Percentiles rank a stretch among this genome's conserved stretches.
Conservation (phyloP, 2,329 filamentous ascomycete species). For the Hymenotorrendiella dingleyae region DNA sequence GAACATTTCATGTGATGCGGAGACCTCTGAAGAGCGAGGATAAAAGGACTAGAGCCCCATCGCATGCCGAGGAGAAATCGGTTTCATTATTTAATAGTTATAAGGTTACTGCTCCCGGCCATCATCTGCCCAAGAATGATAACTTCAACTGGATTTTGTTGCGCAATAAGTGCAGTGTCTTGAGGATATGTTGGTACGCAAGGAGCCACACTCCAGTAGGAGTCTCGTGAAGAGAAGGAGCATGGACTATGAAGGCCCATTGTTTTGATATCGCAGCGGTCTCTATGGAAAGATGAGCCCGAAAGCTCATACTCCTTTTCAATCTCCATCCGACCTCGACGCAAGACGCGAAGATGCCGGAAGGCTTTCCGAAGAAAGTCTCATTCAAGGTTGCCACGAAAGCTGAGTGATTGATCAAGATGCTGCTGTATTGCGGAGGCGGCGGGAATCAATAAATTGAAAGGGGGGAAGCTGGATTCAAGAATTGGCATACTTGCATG, state of each 20-base stretch:
- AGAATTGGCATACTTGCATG: no score
- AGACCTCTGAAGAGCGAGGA: no score
- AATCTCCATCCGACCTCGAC: constrained; percentile 35
- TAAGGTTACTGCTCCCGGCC: no score
- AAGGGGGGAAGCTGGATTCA: not conserved
- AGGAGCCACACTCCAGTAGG: constrained; percentile 45
- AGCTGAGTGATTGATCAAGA: constrained; percentile 41
- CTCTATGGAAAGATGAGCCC: constrained; percentile 33
- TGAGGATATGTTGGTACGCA: constrained; percentile 45
- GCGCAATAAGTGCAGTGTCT: no score
- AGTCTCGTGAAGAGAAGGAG: constrained; percentile 39
- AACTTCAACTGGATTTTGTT: no score
- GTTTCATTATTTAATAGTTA: no score
- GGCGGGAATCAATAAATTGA: not conserved
- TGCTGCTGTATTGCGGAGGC: constrained; percentile 17
- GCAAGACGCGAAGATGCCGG: constrained; percentile 42
- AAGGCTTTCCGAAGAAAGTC: constrained; percentile 39
- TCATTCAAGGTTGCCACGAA: constrained; percentile 34
- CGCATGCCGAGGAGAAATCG: no score
- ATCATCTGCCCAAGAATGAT: no score
- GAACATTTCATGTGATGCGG: no score
- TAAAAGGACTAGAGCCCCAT: no score
- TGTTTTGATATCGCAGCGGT: constrained; percentile 42
- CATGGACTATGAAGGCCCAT: constrained; percentile 51
- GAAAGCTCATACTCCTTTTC: constrained; percentile 31